These are phyloP conservation scores for Auxenochlorella pyrenoidosa DNA, from an alignment of 139 green algal genomes.

Conservation along the genomic window DNA sequence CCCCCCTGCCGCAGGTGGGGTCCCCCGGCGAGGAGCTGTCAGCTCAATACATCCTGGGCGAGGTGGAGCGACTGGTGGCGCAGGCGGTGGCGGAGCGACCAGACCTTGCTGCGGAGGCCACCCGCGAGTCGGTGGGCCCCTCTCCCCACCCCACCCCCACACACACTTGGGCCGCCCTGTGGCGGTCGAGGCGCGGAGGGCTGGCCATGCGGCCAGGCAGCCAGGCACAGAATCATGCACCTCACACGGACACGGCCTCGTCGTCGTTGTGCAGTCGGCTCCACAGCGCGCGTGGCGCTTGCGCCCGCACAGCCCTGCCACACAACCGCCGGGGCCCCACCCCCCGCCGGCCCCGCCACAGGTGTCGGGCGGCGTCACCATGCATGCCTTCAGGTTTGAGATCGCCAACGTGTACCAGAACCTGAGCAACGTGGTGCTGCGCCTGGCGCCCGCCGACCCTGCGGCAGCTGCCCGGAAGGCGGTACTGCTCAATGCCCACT, in stretches of 20 bases:
- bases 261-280: no score
- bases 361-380: constrained; percentile 50
- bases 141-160: no score
- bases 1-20: constrained; percentile 21
- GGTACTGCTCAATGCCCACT: constrained; percentile 64
- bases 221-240: no score
- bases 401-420: constrained; percentile 74
- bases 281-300: no score
- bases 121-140: constrained; percentile 23
- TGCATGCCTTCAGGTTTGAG: constrained; percentile 58
- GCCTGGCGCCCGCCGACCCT: constrained; percentile 33
- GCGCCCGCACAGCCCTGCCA: no score
- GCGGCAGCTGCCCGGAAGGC: constrained; percentile 22
- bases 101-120: constrained; percentile 37
- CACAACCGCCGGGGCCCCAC: no score
- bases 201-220: no score
- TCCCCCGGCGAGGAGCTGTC: constrained; percentile 39
- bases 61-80: constrained; percentile 11
- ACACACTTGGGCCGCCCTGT: no score
- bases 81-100: not conserved
- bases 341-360: not conserved
- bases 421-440: constrained; percentile 66
- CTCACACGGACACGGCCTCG: no score
- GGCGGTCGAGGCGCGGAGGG: no score
- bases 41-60: constrained; percentile 34